Base-by-base conservation (phyloP, 2,329 filamentous ascomycete species). In the Amauroascus niger region DNA sequence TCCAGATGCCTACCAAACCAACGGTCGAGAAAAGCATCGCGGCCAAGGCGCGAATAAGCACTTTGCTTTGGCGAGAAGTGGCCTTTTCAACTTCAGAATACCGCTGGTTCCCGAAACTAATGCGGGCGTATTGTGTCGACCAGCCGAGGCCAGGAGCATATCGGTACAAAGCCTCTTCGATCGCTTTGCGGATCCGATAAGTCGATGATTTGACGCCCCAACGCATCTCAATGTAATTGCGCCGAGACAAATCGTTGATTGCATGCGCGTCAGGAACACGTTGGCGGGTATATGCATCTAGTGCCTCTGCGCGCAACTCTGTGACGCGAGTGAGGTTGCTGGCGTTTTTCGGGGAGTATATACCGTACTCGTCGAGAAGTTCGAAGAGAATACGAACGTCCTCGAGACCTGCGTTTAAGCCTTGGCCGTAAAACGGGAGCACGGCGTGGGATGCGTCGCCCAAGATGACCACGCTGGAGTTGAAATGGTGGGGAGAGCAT, bases 341-440 rank as follows among this genome's bases (percentile, higher is more conserved):
- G 50, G 76, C 77, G 51, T 70, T 70, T 43, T 79, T 74, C 18
- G 69, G 63, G 6, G 71, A 62, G 50, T 71, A 73, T 9, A 71
- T 69, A 1, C 76, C 72, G 60, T 89, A 76, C 60, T 80, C 79
- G 69, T 96, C 90, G 1, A 97, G 76, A 41, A 86, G 77, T 0
- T 83, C 81, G 69, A 95, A 98, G 0, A 98, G 79, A 4, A 95
- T 83, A 6, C 86, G 83, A 11, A 98, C 89, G 63, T 96, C 91
- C 72, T 98, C 93, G 40, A 98, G 80, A 0, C 93, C 93, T 0
- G 93, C 87, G 65, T 98, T 98, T 83, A 98, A 94, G 35, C 93
- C 93, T 69, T 98, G 93, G 0, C 93, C 93, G 68, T 97, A 98
- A 70, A 98, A 98, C 0, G 93, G 93, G 0, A 98, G 89, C 84